Base-by-base conservation (phyloP, 108 stramenopile genomes). In the Fistulifera solaris region DNA sequence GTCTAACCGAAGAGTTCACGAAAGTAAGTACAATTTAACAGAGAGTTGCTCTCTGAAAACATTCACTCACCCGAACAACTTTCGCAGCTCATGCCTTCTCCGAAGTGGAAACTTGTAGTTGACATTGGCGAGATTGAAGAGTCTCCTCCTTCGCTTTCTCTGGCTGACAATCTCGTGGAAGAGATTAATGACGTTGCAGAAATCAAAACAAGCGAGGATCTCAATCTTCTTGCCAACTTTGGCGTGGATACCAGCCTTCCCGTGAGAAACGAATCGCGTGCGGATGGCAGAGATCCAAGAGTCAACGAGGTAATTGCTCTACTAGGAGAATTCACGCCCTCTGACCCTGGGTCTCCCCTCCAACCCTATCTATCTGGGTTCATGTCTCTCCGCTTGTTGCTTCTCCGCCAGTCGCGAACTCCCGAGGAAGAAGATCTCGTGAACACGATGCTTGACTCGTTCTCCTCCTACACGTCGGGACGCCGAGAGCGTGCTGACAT, bases 21-120 rank as follows among this genome's bases (percentile, higher is more conserved):
- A 68, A 62, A 62, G 76, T 77, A 72, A 58, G 72, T 46, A 1
- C 19, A 13, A 62, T 31, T 2, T 19, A 13, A 26, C 2, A 14
- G 27, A 31, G 38, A 23, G 21, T 13, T 52, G 22, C 38, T 40
- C 23, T 22, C 43, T 51, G 27, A 45, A 11, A 45, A 45, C 11
- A 11, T 3, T 27, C 6, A 22, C 50, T 26, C 22, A 16, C 50
- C 50, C 3, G 22, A 5, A 3, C 13, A 15, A 52, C 2, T 41
- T 38, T 19, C 48, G 16, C 50, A 85, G 80, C 70, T 93, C 1
- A 70, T 75, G 64, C 90, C 90, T 0, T 68, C 77, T 28, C 90
- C 90, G 0, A 81, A 81, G 42, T 93, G 90, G 90, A 93, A 88
- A 62, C 71, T 93, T 6, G 84, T 93, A 25, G 83, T 93, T 26